phyloP scores from a whole-genome alignment of 805 yeast species.

The Yamadazyma endophytica region DNA sequence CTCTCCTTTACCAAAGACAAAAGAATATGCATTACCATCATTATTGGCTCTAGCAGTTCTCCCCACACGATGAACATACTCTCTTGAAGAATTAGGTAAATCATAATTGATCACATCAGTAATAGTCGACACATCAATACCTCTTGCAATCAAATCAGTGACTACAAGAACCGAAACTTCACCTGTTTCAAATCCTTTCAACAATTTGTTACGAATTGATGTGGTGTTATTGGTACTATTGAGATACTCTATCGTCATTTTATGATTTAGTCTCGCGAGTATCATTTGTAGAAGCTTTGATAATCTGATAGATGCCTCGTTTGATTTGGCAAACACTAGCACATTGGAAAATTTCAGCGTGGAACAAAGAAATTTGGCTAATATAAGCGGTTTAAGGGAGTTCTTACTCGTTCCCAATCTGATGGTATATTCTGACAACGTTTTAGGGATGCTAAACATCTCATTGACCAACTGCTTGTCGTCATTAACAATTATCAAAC shows the following conservation, averaged over 20 bases:
- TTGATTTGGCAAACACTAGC: slow-evolving; percentile 68
- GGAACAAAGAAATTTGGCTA: slow-evolving; percentile 50
- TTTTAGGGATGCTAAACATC: slow-evolving; percentile 57
- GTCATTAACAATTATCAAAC: slow-evolving; percentile 68
- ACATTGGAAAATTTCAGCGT: slow-evolving; percentile 34
- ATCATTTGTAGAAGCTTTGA: slow-evolving; percentile 54
- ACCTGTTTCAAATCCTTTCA: slow-evolving; percentile 56
- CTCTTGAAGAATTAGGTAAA: slow-evolving; percentile 81
- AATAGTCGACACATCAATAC: slow-evolving; percentile 74
- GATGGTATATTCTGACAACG: slow-evolving; percentile 44
- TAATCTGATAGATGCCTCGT: slow-evolving; percentile 83
- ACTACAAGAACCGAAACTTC: slow-evolving; percentile 57
- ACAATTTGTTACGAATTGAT: slow-evolving; percentile 47
- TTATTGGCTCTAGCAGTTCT: slow-evolving; percentile 94
- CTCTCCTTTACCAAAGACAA: slow-evolving; percentile 79
- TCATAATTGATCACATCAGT: slow-evolving; percentile 85
- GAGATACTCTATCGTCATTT: slow-evolving; percentile 37
- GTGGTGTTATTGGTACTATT: slow-evolving; percentile 55
- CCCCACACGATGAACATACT: slow-evolving; percentile 94
- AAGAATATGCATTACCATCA: slow-evolving; percentile 67
- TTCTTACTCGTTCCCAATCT: slow-evolving; percentile 32
- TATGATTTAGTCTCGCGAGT: slow-evolving; percentile 14
- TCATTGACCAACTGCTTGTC: slow-evolving; percentile 44
- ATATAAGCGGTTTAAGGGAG: slow-evolving; percentile 68
- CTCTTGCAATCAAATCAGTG: slow-evolving; percentile 95